Base-by-base conservation (phyloP, 2,329 filamentous ascomycete genomes). In the Coniochaeta prunicola region DNA sequence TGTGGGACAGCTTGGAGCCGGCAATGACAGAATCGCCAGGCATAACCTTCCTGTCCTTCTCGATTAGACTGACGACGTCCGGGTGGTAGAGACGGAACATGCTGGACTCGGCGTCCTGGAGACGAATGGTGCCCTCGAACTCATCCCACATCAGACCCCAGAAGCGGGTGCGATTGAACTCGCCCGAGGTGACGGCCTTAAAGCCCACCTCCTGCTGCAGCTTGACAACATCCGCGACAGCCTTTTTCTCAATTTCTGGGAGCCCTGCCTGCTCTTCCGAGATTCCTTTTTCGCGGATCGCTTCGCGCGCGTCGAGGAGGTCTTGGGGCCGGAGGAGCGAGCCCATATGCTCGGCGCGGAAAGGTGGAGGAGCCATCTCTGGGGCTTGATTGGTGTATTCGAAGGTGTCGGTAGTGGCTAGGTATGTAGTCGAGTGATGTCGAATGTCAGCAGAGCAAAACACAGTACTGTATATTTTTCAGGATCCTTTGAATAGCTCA, bases 141-240 rank as follows among this genome's bases (percentile, higher is more conserved):
- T 82, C 79, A 58, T 81, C 77, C 78, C 79, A 82, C 71, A 79
- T 79, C 8, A 76, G 69, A 17, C 80, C 79, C 79, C 79, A 80
- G 69, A 79, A 79, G 50, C 76, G 74, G 15, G 77, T 80, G 56
- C 79, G 77, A 64, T 73, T 73, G 69, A 87, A 92, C 73, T 92
- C 89, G 68, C 89, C 89, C 64, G 86, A 87, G 45, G 82, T 88
- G 59, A 91, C 78, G 28, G 82, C 84, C 61, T 83, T 82, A 68
- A 88, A 82, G 53, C 88, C 85, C 1, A 88, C 77, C 59, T 87
- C 80, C 58, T 81, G 80, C 76, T 92, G 89, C 60, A 86, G 76
- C 69, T 86, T 80, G 58, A 91, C 85, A 26, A 90, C 83, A 12
- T 88, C 79, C 50, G 79, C 80, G 63, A 91, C 83, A 36, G 87